Evolutionary conservation across 2,329 filamentous ascomycete genomes (phyloP), one percentile per base, ranked within the genome.

Genomic region (Kalaharituber pfeilii): DNA sequence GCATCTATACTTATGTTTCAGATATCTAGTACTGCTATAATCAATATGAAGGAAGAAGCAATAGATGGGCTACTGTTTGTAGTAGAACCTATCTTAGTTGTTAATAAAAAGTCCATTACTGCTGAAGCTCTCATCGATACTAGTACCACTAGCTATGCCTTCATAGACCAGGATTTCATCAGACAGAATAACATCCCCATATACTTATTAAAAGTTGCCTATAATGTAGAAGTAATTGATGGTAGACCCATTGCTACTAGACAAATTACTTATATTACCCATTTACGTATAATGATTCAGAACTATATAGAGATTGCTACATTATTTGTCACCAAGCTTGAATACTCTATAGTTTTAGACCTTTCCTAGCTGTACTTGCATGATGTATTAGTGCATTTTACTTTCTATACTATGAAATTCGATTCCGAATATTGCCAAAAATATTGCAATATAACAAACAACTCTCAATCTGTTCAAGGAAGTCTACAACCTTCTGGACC

Each of bases 101-200:
- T n/a, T n/a, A n/a, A n/a, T n/a, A n/a, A n/a, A n/a, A n/a, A n/a
- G n/a, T n/a, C n/a, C n/a, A n/a, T n/a, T n/a, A n/a, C n/a, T n/a
- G n/a, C n/a, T n/a, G n/a, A n/a, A n/a, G n/a, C n/a, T n/a, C n/a
- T n/a, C n/a, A n/a, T n/a, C n/a, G n/a, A n/a, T n/a, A n/a, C n/a
- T n/a, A n/a, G n/a, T n/a, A n/a, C n/a, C n/a, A 49, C 51, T 5
- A 42, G 54, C n/a, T 56, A 36, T 33, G 51, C 50, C 5, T 56
- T 56, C 22, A 50, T 56, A 9, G 39, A 56, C 50, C 24, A 50
- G 44, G 18, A 26, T 4, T 56, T 56, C 29, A 42, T 39, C 1
- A n/a, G 42, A 29, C 36, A 27, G 7, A 13, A 56, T 13, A 13
- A 39, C 1, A 3, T 56, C 15, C 26, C 51, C 1, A 3, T 50